These are phyloP conservation scores for Pythium volutum DNA, from an alignment of 352 stramenopile species.

Conservation along the genomic window DNA sequence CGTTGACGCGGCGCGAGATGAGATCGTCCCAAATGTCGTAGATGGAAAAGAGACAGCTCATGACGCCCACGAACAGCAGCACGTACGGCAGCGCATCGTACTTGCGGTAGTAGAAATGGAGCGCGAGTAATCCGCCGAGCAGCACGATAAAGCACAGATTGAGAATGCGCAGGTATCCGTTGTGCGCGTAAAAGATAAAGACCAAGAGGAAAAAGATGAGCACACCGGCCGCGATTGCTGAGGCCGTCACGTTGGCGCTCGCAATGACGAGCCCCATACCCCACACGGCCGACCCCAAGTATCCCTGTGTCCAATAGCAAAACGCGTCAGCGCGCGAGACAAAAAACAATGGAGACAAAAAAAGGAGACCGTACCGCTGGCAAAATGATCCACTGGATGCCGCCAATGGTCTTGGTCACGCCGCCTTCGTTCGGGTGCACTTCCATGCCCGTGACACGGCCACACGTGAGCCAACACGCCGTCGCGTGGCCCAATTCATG, in stretches of 20 bases:
- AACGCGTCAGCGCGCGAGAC: background rate
- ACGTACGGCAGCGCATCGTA: slow-evolving; percentile 78
- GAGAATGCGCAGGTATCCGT: slow-evolving; percentile 79
- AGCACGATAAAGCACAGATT: slow-evolving; percentile 85
- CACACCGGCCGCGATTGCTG: slow-evolving; percentile 72
- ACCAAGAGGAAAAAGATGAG: slow-evolving; percentile 87
- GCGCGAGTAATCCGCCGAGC: slow-evolving; percentile 66
- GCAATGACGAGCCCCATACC: slow-evolving; percentile 84
- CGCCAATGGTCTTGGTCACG: slow-evolving; percentile 67
- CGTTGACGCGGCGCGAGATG: slow-evolving; percentile 85
- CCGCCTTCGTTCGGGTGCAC: slow-evolving; percentile 87
- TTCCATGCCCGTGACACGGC: slow-evolving; percentile 86
- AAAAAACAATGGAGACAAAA: background rate
- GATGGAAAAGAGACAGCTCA: slow-evolving; percentile 90
- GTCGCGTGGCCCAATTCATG: slow-evolving; percentile 84
- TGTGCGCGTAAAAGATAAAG: slow-evolving; percentile 88
- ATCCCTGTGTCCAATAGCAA: slow-evolving; percentile 40
- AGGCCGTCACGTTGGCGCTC: slow-evolving; percentile 47
- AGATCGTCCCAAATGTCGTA: slow-evolving; percentile 92
- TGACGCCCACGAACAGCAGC: slow-evolving; percentile 87
- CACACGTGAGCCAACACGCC: slow-evolving; percentile 83
- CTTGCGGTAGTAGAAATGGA: slow-evolving; percentile 60
- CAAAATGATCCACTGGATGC: slow-evolving; percentile 40
- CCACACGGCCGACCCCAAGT: slow-evolving; percentile 84
- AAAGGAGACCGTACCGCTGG: slow-evolving; percentile 36